Percentiles rank a stretch among this genome's conserved stretches.
Conservation (phyloP, 1,139 yeast species). For the Lodderomyces theae region DNA sequence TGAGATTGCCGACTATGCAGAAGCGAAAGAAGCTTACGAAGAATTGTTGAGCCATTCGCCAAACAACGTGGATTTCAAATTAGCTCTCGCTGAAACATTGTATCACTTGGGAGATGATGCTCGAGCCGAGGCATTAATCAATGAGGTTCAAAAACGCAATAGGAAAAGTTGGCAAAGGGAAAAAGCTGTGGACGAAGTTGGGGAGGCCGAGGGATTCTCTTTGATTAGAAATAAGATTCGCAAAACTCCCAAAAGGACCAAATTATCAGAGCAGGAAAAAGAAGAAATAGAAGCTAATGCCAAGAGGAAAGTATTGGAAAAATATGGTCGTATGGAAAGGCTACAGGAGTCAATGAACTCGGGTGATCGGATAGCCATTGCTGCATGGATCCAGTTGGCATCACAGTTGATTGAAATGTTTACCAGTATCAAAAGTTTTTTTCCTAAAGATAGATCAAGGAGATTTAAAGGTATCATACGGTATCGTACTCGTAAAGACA, state of each 20-base stretch:
- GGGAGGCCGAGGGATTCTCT: slow-evolving; percentile 15
- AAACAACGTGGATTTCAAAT: slow-evolving; percentile 65
- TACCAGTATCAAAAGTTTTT: slow-evolving; percentile 71
- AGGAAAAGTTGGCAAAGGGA: slow-evolving; percentile 5
- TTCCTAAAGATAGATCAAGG: slow-evolving; percentile 70
- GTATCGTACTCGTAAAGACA: slow-evolving; percentile 56
- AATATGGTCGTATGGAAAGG: slow-evolving; percentile 59
- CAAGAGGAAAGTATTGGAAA: slow-evolving; percentile 59
- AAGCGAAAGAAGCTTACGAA: slow-evolving; percentile 66
- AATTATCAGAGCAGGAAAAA: slow-evolving; percentile 53
- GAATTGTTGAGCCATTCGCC: slow-evolving; percentile 58
- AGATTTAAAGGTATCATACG: slow-evolving; percentile 66
- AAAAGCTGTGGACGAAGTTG: slow-evolving; percentile 11
- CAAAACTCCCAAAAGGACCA: slow-evolving; percentile 22
- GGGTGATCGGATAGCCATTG: slow-evolving; percentile 61
- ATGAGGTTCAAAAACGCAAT: slow-evolving; percentile 39
- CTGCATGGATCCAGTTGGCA: slow-evolving; percentile 83
- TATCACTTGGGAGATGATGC: slow-evolving; percentile 68
- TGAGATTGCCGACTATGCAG: slow-evolving; percentile 65
- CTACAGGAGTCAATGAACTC: slow-evolving; percentile 52
- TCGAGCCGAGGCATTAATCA: slow-evolving; percentile 56
- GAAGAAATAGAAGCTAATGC: slow-evolving; percentile 58
- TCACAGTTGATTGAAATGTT: slow-evolving; percentile 81
- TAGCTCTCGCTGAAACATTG: slow-evolving; percentile 79
- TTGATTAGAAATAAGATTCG: slow-evolving; percentile 26